Percentiles rank a stretch among this genome's conserved stretches.
Conservation (phyloP, 805 yeast genomes). For the Myxozyma neotropica region DNA sequence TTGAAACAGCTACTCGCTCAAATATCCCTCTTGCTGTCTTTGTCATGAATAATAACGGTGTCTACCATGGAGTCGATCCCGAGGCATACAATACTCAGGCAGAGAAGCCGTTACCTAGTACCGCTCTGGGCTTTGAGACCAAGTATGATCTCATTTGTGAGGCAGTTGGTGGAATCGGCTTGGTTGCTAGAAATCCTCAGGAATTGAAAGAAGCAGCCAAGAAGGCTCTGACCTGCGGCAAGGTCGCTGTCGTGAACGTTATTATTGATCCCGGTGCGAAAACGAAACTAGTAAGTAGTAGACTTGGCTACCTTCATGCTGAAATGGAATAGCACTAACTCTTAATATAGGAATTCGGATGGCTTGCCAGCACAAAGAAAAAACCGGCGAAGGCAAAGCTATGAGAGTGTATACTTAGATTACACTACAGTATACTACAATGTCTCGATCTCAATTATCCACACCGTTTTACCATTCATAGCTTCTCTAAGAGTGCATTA, state of each 20-base stretch:
- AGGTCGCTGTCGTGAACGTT: constrained; percentile 57
- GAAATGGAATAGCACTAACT: neutral
- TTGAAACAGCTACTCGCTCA: constrained; percentile 67
- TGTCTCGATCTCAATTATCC: neutral
- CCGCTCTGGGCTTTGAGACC: constrained; percentile 60
- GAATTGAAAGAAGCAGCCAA: constrained; percentile 46
- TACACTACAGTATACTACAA: neutral
- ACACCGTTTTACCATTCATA: neutral
- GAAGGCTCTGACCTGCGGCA: constrained; percentile 44
- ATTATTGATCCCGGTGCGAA: constrained; percentile 62
- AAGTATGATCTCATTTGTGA: constrained; percentile 59
- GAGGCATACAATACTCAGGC: constrained; percentile 36
- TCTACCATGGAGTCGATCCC: constrained; percentile 62
- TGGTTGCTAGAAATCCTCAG: constrained; percentile 47
- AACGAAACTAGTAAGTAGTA: constrained; percentile 47
- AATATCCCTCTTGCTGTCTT: constrained; percentile 57
- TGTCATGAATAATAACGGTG: constrained; percentile 75
- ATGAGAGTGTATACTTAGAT: neutral
- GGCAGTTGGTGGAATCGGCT: constrained; percentile 61
- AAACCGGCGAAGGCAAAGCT: constrained; percentile 33
- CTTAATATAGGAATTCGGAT: constrained; percentile 52
- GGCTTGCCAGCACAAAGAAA: constrained; percentile 59
- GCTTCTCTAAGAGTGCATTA: no score
- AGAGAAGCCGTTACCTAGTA: constrained; percentile 51
- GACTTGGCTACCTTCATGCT: no score